Evolutionary conservation across 192 early-diverging fungal genomes (phyloP).

Genomic region (Backusella luteola): DNA sequence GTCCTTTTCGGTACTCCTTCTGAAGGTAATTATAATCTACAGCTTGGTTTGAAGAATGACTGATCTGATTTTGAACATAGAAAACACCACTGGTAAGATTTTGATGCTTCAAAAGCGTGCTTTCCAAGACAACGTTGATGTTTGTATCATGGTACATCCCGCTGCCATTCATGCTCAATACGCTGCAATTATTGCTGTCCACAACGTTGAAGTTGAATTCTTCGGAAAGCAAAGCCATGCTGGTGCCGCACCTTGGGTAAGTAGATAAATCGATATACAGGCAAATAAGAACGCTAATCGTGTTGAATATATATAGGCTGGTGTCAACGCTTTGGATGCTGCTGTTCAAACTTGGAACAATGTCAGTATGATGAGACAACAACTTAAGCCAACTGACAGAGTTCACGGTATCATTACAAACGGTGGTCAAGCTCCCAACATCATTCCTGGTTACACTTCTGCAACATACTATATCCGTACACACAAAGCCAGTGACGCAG

Average conservation of each 20-base stretch:
- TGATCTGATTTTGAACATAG: constrained; percentile 21
- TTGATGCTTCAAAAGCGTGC: constrained; percentile 62
- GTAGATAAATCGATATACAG: constrained; percentile 51
- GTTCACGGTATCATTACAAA: constrained; percentile 76
- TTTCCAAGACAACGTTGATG: constrained; percentile 64
- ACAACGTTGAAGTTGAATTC: constrained; percentile 55
- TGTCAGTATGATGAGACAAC: constrained; percentile 69
- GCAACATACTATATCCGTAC: constrained; percentile 61
- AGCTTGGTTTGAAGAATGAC: background rate
- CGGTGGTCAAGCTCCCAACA: constrained; percentile 62
- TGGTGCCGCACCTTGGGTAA: constrained; percentile 39
- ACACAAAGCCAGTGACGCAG: constrained; percentile 43
- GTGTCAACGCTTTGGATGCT: constrained; percentile 83
- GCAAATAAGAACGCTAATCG: background rate
- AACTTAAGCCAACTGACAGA: constrained; percentile 59
- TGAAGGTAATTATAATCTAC: constrained; percentile 44
- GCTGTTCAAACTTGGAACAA: constrained; percentile 59
- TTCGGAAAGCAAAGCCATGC: constrained; percentile 74
- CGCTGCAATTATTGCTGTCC: constrained; percentile 34
- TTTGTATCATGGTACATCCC: constrained; percentile 83
- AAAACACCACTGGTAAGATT: constrained; percentile 72
- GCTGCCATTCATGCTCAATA: constrained; percentile 49
- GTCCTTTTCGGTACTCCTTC: constrained; percentile 77
- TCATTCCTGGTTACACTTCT: constrained; percentile 66
- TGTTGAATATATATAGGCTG: constrained; percentile 28